Conservation (phyloP, 2,329 filamentous ascomycete species). For the Albophoma yamanashiensis region DNA sequence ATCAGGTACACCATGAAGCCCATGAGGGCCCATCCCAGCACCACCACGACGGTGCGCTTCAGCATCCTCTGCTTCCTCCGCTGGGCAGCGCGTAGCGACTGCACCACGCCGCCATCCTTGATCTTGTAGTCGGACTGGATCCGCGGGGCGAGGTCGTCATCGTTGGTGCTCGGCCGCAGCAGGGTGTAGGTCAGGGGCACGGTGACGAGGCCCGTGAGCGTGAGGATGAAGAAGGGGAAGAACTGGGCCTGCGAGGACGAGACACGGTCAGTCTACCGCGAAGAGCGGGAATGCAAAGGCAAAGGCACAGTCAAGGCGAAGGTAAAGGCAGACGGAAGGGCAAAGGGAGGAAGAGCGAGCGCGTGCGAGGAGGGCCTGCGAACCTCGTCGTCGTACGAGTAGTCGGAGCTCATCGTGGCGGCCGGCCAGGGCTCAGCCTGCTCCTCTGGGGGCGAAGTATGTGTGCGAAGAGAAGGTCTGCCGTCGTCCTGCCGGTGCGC, state of each 20-base stretch:
- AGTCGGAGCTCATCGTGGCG: slow-evolving; percentile 77
- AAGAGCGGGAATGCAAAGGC: no score
- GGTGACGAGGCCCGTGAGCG: slow-evolving; percentile 76
- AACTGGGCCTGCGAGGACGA: slow-evolving; percentile 63
- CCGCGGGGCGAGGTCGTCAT: slow-evolving; percentile 69
- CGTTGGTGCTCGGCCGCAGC: slow-evolving; percentile 64
- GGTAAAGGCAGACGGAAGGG: no score
- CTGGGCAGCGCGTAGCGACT: slow-evolving; percentile 72
- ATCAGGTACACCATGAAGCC: slow-evolving; percentile 90
- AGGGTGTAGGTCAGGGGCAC: slow-evolving; percentile 84
- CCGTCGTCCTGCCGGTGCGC: neutral
- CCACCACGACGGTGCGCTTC: slow-evolving; percentile 69
- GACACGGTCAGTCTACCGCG: neutral
- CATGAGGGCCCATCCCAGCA: slow-evolving; percentile 74
- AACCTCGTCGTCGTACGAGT: slow-evolving; percentile 94
- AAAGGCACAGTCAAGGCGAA: no score
- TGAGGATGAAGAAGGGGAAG: slow-evolving; percentile 98
- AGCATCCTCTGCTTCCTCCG: slow-evolving; percentile 81
- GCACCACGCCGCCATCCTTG: slow-evolving; percentile 73
- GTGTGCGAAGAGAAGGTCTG: slow-evolving; percentile 1
- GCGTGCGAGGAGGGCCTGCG: slow-evolving; percentile 12
- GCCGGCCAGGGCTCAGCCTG: slow-evolving; percentile 23
- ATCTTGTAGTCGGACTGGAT: slow-evolving; percentile 76
- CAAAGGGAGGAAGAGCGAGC: no score
- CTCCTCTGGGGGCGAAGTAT: slow-evolving; percentile 7